Conservation (phyloP, 345 rosid genomes). For the Arabis alpina region DNA sequence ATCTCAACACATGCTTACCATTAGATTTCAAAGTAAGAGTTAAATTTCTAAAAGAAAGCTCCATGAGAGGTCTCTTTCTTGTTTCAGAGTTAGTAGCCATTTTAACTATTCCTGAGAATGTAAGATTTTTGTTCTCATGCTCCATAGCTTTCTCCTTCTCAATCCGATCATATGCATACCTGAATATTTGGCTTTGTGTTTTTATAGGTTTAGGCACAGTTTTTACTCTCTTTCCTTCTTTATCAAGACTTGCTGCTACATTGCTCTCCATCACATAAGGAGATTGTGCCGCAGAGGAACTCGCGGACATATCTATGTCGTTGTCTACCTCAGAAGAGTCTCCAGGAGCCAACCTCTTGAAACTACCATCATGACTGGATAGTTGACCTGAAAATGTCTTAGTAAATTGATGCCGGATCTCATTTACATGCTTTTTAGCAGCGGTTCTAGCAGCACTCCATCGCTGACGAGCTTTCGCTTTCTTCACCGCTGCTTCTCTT, state of each 20-base stretch:
- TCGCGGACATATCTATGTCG: slow-evolving; percentile 45
- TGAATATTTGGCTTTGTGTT: slow-evolving; percentile 75
- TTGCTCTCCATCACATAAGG: slow-evolving; percentile 56
- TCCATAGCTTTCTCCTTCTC: slow-evolving; percentile 85
- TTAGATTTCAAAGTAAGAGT: slow-evolving; percentile 79
- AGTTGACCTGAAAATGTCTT: slow-evolving; percentile 64
- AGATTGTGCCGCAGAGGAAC: slow-evolving; percentile 46
- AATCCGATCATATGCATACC: slow-evolving; percentile 74
- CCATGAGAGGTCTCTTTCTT: slow-evolving; percentile 73
- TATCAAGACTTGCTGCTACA: slow-evolving; percentile 36
- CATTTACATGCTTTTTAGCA: slow-evolving; percentile 72
- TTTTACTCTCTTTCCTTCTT: slow-evolving; percentile 43
- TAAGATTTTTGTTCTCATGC: slow-evolving; percentile 55
- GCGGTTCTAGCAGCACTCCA: slow-evolving; percentile 78
- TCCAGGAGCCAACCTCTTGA: slow-evolving; percentile 51
- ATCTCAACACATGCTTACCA: slow-evolving; percentile 70
- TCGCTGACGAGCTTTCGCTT: slow-evolving; percentile 72
- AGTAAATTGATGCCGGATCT: slow-evolving; percentile 65
- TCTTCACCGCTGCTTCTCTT: slow-evolving; percentile 88
- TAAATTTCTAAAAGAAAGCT: slow-evolving; percentile 73
- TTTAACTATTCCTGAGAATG: slow-evolving; percentile 74
- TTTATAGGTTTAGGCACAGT: slow-evolving; percentile 46
- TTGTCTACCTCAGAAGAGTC: slow-evolving; percentile 47
- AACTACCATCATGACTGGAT: slow-evolving; percentile 28
- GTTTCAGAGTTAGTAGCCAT: slow-evolving; percentile 64